A percentile compares a stretch with the other conserved stretches of the same genome.
These are phyloP conservation scores for Rhizophagus sp. DNA, from an alignment of 192 early-diverging fungal species.

Conservation along the genomic window DNA sequence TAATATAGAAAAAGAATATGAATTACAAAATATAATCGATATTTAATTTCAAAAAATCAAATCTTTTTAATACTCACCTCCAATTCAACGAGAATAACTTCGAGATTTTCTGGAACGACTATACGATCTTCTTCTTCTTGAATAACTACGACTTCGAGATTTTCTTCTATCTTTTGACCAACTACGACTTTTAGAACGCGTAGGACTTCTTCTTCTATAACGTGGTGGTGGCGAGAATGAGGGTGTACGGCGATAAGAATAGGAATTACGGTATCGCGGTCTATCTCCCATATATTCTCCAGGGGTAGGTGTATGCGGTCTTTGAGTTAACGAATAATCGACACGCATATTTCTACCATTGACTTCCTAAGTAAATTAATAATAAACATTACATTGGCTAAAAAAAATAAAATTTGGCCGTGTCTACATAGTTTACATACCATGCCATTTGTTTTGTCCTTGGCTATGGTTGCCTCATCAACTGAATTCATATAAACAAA, in stretches of 20 bases:
- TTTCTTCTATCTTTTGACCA: constrained; percentile 26
- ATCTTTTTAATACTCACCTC: not conserved
- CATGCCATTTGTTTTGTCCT: constrained; percentile 59
- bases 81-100: constrained; percentile 10
- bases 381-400: not conserved
- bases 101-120: constrained; percentile 20
- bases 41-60: not conserved
- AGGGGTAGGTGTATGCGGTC: constrained; percentile 69
- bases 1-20: not conserved
- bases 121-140: not conserved
- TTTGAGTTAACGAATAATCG: constrained; percentile 60
- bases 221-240: constrained; percentile 38
- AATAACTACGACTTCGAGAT: constrained; percentile 17
- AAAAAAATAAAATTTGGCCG: not conserved
- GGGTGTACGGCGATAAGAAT: constrained; percentile 37
- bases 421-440: constrained; percentile 44
- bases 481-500: constrained; percentile 59
- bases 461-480: constrained; percentile 55
- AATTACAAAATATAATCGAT: no score
- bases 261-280: constrained; percentile 30
- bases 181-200: constrained; percentile 24
- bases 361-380: constrained; percentile 43
- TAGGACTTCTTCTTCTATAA: constrained; percentile 30
- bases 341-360: constrained; percentile 63
- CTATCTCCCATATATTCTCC: constrained; percentile 71